Percentiles rank a stretch among this genome's conserved stretches.
phyloP scores from a whole-genome alignment of 192 early-diverging fungal species.

The Entomortierella chlamydospora region DNA sequence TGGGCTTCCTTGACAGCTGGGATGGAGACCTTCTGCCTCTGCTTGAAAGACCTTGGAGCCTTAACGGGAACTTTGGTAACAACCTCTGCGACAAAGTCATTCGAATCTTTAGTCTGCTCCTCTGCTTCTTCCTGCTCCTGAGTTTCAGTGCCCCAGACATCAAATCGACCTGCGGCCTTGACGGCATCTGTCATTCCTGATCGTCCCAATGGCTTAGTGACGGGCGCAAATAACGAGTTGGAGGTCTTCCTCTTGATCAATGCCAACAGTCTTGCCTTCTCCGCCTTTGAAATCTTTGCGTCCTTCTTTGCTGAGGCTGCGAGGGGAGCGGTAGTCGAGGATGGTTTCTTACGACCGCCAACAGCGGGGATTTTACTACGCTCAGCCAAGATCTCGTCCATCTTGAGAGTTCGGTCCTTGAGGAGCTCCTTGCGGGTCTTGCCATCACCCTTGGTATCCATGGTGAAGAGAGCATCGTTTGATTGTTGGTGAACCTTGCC shows the following conservation, averaged over 20 bases:
- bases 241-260: conserved; percentile 45
- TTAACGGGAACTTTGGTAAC: conserved; percentile 47
- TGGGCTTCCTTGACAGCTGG: conserved; percentile 82
- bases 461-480: conserved; percentile 72
- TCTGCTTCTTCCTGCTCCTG: conserved; percentile 55
- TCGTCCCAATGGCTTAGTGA: conserved; percentile 23
- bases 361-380: conserved; percentile 75
- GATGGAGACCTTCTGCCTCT: conserved; percentile 59
- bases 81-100: conserved; percentile 39
- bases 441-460: conserved; percentile 76
- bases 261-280: conserved; percentile 36
- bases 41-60: conserved; percentile 56
- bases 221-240: conserved; percentile 29
- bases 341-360: conserved; percentile 23
- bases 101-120: conserved; percentile 58
- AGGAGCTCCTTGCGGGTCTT: conserved; percentile 57
- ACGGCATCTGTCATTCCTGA: conserved; percentile 50
- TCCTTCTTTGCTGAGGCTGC: conserved; percentile 17
- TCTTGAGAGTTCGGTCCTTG: conserved; percentile 69
- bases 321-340: conserved; percentile 7
- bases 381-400: conserved; percentile 87
- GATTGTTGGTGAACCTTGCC: conserved; percentile 61
- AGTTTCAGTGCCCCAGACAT: conserved; percentile 73
- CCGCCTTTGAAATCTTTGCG: conserved; percentile 47
- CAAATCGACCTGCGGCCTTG: conserved; percentile 61